Percentiles rank a stretch among this genome's conserved stretches.
phyloP scores from a whole-genome alignment of 2,329 filamentous ascomycete genomes.

The Fusarium piperis region DNA sequence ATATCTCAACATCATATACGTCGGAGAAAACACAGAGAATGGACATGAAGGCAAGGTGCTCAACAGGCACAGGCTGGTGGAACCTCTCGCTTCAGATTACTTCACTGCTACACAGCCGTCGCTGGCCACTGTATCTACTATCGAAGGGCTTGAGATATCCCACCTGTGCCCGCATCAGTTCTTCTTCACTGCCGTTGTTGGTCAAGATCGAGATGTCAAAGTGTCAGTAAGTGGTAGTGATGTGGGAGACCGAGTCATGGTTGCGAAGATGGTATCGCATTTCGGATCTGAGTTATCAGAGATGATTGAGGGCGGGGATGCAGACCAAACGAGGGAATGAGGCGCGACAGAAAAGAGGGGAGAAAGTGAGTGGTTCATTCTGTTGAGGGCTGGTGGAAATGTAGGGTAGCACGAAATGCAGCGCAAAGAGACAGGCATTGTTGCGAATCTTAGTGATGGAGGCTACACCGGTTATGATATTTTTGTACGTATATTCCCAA shows the following conservation, averaged over 20 bases:
- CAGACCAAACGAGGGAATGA: background rate
- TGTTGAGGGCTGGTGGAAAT: background rate
- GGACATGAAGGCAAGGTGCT: background rate
- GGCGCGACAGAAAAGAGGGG: background rate
- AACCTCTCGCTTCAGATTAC: conserved; percentile 10
- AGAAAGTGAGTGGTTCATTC: background rate
- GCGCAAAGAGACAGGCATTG: background rate
- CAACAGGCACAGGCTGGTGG: background rate
- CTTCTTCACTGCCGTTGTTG: background rate
- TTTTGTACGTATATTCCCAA: no score
- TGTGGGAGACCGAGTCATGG: background rate
- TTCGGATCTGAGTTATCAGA: background rate
- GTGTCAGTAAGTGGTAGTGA: background rate
- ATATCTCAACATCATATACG: conserved; percentile 10
- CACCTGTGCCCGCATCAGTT: background rate
- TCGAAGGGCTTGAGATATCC: background rate
- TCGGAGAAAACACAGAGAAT: background rate
- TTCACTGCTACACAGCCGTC: background rate
- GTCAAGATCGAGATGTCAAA: background rate
- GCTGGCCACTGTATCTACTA: background rate
- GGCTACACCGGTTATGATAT: background rate
- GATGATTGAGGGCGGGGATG: background rate
- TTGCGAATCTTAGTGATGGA: background rate
- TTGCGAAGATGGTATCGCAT: background rate
- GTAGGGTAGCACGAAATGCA: background rate